These are phyloP conservation scores for Gynochthodes officinalis DNA, from an alignment of 257 asterid genomes.

Conservation along the genomic window DNA sequence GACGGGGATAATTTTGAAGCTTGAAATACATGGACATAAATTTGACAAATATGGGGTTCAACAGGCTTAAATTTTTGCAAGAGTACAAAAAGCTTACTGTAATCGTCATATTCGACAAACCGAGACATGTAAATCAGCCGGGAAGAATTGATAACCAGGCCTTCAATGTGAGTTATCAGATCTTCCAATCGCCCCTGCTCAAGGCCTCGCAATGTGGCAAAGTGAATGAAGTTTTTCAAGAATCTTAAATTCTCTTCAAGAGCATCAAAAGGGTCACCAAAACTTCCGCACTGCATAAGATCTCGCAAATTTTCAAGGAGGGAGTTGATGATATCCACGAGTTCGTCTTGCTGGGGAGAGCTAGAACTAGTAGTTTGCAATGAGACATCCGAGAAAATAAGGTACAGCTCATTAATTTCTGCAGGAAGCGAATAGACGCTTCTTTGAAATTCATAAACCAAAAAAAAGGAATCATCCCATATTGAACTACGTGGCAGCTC, in stretches of 20 bases:
- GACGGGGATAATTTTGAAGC: neutral
- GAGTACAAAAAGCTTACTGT: too few species aligned
- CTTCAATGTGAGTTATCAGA: neutral
- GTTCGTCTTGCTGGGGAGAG: neutral
- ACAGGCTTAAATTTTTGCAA: neutral
- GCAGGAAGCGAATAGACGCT: neutral
- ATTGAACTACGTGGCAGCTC: neutral
- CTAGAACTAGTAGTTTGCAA: neutral
- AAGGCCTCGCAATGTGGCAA: neutral
- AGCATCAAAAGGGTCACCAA: too few species aligned
- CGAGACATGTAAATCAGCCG: neutral
- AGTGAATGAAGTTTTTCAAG: slow-evolving; percentile 4
- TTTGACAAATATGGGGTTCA: neutral
- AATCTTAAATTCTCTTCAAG: neutral
- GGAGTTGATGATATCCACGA: neutral
- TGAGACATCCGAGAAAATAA: neutral
- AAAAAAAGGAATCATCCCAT: neutral
- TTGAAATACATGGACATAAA: neutral
- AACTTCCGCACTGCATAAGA: neutral
- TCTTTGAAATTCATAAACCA: neutral
- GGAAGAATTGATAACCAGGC: neutral
- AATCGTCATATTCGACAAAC: neutral
- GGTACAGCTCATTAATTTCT: neutral
- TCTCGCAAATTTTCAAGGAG: neutral
- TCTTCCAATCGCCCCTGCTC: neutral